Conservation (phyloP, 129 eudicot species). For the Sambucus nigra region DNA sequence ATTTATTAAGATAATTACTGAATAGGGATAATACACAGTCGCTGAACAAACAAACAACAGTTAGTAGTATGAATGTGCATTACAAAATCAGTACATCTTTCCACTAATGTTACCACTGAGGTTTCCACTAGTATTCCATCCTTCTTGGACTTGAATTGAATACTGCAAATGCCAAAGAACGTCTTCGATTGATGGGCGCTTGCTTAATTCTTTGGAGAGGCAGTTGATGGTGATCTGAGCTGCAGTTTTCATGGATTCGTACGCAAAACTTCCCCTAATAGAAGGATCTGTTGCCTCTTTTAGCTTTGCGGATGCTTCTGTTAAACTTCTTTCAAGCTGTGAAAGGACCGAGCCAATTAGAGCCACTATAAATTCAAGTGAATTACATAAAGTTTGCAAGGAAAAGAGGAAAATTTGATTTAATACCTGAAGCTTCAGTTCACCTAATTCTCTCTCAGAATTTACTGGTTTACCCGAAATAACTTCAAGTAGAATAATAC, state of each 20-base stretch:
- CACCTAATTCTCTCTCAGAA: conserved; percentile 51
- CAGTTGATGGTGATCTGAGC: conserved; percentile 64
- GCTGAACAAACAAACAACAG: too few relatives aligned
- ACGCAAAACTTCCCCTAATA: conserved; percentile 69
- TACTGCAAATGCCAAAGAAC: conserved; percentile 98
- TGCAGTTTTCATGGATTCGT: conserved; percentile 72
- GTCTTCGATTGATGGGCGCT: conserved; percentile 85
- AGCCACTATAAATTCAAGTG: neutral
- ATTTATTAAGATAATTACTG: too few relatives aligned
- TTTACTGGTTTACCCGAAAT: conserved; percentile 59
- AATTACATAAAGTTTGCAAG: neutral
- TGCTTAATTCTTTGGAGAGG: conserved; percentile 44
- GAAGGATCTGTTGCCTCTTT: conserved; percentile 50
- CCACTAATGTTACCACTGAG: conserved; percentile 23
- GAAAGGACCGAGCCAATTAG: conserved; percentile 1
- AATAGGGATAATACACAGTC: conserved; percentile 1
- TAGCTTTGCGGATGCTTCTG: conserved; percentile 55
- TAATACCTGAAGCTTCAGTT: conserved; percentile 61
- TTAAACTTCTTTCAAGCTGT: conserved; percentile 76
- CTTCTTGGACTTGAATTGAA: conserved; percentile 91
- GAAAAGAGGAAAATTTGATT: neutral
- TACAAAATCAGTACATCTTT: conserved; percentile 15
- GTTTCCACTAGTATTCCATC: conserved; percentile 90
- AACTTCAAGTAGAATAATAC: conserved; percentile 68
- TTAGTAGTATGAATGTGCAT: conserved; percentile 11